These are phyloP conservation scores for Saccharomycopsis selenospora DNA, from an alignment of 805 yeast genomes.

Conservation along the genomic window DNA sequence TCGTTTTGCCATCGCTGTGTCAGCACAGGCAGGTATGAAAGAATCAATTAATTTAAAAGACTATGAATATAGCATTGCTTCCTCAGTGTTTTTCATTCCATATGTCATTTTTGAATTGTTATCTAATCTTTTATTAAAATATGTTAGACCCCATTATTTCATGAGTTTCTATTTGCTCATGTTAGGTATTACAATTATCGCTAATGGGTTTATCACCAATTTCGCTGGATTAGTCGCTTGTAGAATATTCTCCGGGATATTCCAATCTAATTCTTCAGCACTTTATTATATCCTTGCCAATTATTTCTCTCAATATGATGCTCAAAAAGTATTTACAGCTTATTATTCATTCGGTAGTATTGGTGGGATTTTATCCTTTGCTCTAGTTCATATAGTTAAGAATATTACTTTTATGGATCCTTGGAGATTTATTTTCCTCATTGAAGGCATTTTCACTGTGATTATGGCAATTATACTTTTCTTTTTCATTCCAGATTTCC, in stretches of 20 bases:
- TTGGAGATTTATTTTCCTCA: conserved; percentile 49
- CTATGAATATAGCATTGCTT: conserved; percentile 15
- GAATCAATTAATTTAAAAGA: conserved; percentile 10
- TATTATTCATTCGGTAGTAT: conserved; percentile 17
- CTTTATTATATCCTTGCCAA: conserved; percentile 20
- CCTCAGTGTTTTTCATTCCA: conserved; percentile 17
- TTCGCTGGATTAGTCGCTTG: conserved; percentile 15
- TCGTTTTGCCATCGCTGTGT: conserved; percentile 19
- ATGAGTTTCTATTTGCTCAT: conserved; percentile 20
- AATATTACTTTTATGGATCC: conserved; percentile 2
- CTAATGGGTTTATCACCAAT: conserved; percentile 16
- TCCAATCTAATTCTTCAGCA: conserved; percentile 18
- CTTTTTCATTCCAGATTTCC: conserved; percentile 34
- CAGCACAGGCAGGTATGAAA: conserved; percentile 14
- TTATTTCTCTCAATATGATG: conserved; percentile 15
- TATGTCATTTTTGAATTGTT: conserved; percentile 19
- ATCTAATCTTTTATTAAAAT: conserved; percentile 16
- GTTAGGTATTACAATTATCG: conserved; percentile 16
- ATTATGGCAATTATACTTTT: conserved; percentile 33
- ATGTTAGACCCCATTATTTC: conserved; percentile 19
- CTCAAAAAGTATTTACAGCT: conserved; percentile 19
- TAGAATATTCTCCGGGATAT: conserved; percentile 17
- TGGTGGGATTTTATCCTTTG: conserved; percentile 16
- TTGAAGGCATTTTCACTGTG: conserved; percentile 42
- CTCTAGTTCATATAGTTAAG: conserved; percentile 5